These are phyloP conservation scores for Suillus luteus DNA, from an alignment of 768 basidiomycete genomes.

Conservation along the genomic window DNA sequence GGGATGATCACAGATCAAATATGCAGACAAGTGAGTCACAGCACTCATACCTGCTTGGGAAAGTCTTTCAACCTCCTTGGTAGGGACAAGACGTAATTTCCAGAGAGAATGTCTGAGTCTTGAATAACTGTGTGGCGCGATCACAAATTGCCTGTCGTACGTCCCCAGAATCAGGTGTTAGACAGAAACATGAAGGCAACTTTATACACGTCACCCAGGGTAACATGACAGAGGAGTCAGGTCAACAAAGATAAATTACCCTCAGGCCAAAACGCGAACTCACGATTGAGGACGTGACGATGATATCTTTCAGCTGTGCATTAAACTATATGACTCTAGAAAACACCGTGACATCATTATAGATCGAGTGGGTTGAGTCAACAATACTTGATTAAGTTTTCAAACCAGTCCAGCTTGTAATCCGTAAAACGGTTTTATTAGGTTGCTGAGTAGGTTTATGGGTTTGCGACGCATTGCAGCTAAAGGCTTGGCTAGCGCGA, in stretches of 20 bases:
- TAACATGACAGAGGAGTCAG: not conserved
- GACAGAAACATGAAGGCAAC: constrained; percentile 5
- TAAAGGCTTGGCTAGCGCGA: not conserved
- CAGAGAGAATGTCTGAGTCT: not conserved
- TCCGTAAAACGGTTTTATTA: not conserved
- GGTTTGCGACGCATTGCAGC: not conserved
- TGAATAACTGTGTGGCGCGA: not conserved
- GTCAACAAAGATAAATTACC: not conserved
- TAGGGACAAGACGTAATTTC: not conserved
- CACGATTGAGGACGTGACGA: not conserved
- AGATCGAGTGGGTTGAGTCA: not conserved
- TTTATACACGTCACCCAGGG: constrained; percentile 1
- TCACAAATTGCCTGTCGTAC: not conserved
- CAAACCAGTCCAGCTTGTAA: not conserved
- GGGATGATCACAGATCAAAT: not conserved
- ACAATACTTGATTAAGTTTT: not conserved
- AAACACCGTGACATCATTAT: not conserved
- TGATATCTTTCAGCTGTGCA: not conserved
- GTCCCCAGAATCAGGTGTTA: not conserved
- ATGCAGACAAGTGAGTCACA: not conserved
- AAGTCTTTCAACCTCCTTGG: not conserved
- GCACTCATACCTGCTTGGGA: not conserved
- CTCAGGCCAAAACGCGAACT: not conserved
- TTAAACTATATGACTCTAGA: not conserved
- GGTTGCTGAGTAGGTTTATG: not conserved